Base-by-base conservation (phyloP, 192 early-diverging fungal genomes). In the Haplosporangium gracile region DNA sequence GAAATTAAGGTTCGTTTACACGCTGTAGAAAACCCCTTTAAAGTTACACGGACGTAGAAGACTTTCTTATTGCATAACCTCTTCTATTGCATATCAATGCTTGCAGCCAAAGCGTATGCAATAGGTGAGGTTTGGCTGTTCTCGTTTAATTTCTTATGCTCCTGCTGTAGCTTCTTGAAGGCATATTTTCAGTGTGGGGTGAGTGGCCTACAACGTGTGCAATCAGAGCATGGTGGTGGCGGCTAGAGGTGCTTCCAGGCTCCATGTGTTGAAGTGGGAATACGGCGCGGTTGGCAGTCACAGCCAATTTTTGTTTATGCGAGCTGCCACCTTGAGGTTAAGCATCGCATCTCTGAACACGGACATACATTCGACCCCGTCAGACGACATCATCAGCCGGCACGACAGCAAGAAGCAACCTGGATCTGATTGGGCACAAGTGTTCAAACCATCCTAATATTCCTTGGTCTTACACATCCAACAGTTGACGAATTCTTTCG, bases 241-340 rank as follows among this genome's bases (percentile, higher is more conserved):
- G n/a, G 11, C 29, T 15, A 10, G 2, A 65, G n/a, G 5, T 29
- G 55, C 24, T 20, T 20, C 22, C 5, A 36, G 36, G 36, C 36
- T 36, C 36, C 43, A 9, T 43, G 42, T 8, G 40, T 11, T 43
- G 10, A n/a, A 60, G n/a, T 8, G 5, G 24, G 57, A 0, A 45
- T 60, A n/a, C 57, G 7, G 29, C 60, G 60, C 60, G 60, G 32
- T 65, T 65, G 60, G 26, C 60, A 65, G 60, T 65, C 60, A 65
- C 60, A 29, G 13, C 55, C n/a, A 26, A 29, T 26, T 11, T 29
- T 65, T 65, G 60, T 65, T 63, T 63, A 55, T 55, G 22, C 53
- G 20, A n/a, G 22, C 24, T 55, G 53, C 20, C 53, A 55, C 49
- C 49, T 22, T 55, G 51, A 26, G 1, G 3, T 22, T 22, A 18